Conservation (phyloP, 1,284 basidiomycete species). For the Megacollybia platyphylla region DNA sequence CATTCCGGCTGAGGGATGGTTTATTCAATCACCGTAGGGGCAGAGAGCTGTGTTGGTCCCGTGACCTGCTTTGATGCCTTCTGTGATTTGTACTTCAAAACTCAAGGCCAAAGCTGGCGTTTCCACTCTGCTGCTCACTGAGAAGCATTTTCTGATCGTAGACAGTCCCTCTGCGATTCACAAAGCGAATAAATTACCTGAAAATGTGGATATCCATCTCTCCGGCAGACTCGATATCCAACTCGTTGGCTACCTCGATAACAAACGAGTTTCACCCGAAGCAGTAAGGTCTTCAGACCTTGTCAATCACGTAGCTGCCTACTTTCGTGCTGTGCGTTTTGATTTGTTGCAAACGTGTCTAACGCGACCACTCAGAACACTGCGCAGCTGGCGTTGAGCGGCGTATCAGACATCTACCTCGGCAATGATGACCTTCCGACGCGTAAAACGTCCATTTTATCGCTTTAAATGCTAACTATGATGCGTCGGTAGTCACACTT, state of each 20-base stretch:
- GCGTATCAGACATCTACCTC: conserved; percentile 36
- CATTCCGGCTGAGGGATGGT: conserved; percentile 14
- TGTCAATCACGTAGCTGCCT: conserved; percentile 31
- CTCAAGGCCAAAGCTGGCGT: conserved; percentile 8
- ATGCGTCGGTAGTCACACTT: conserved; percentile 25
- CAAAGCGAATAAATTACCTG: conserved; percentile 24
- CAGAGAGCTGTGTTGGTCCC: background rate
- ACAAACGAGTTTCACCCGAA: conserved; percentile 21
- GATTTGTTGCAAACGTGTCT: conserved; percentile 2
- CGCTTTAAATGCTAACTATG: background rate
- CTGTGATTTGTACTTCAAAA: conserved; percentile 6
- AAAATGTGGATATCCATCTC: conserved; percentile 36
- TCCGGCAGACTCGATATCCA: conserved; percentile 37
- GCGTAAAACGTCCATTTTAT: conserved; percentile 13
- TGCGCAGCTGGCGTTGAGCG: conserved; percentile 37
- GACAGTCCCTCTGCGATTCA: conserved; percentile 20
- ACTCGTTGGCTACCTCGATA: conserved; percentile 39
- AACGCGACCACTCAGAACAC: conserved; percentile 32
- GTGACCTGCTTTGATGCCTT: conserved; percentile 3
- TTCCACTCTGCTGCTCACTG: conserved; percentile 20
- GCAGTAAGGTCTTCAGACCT: conserved; percentile 36
- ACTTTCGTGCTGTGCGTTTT: conserved; percentile 33
- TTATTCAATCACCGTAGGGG: background rate
- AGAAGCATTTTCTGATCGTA: conserved; percentile 23
- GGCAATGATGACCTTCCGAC: conserved; percentile 29